Evolutionary conservation across 1,284 basidiomycete species (phyloP).

Genomic region (Rhodotorula glutinis): DNA sequence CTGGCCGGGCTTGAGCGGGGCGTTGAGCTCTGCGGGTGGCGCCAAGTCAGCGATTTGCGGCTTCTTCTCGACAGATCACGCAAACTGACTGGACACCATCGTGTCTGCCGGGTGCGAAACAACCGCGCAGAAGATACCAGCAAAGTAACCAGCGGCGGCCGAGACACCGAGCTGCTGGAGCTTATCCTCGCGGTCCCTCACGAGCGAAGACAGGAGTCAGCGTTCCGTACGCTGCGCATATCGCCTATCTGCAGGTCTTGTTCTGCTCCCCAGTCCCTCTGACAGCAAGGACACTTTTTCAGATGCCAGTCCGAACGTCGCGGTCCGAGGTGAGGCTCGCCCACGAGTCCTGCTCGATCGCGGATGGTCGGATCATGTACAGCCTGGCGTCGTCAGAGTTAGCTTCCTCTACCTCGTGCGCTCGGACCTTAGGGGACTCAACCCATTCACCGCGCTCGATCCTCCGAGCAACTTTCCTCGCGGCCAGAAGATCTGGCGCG

Average conservation of each 20-base stretch:
- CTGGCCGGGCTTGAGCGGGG: slow-evolving; percentile 43
- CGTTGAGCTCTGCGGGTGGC: slow-evolving; percentile 41
- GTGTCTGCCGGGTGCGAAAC: slow-evolving; percentile 48
- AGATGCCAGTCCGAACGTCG: slow-evolving; percentile 59
- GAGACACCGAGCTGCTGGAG: slow-evolving; percentile 47
- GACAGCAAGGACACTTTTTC: too few species aligned
- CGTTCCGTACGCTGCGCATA: too few species aligned
- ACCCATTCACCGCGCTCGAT: slow-evolving; percentile 39
- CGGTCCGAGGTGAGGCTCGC: slow-evolving; percentile 35
- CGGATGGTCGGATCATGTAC: slow-evolving; percentile 55
- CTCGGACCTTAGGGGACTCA: neutral
- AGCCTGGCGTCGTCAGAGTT: slow-evolving; percentile 52
- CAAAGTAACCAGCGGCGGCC: slow-evolving; percentile 44
- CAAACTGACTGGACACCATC: slow-evolving; percentile 42
- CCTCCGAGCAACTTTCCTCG: slow-evolving; percentile 42
- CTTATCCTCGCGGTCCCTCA: slow-evolving; percentile 45
- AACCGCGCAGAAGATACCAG: slow-evolving; percentile 47
- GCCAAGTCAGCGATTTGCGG: neutral
- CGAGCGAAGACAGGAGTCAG: too few species aligned
- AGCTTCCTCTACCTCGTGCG: slow-evolving; percentile 49
- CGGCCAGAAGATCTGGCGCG: slow-evolving; percentile 43
- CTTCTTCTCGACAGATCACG: neutral
- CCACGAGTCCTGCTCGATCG: slow-evolving; percentile 52
- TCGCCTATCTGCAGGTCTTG: too few species aligned
- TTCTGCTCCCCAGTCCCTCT: too few species aligned